phyloP scores from a whole-genome alignment of 2,329 filamentous ascomycete genomes.

The Cladosporium sp. region DNA sequence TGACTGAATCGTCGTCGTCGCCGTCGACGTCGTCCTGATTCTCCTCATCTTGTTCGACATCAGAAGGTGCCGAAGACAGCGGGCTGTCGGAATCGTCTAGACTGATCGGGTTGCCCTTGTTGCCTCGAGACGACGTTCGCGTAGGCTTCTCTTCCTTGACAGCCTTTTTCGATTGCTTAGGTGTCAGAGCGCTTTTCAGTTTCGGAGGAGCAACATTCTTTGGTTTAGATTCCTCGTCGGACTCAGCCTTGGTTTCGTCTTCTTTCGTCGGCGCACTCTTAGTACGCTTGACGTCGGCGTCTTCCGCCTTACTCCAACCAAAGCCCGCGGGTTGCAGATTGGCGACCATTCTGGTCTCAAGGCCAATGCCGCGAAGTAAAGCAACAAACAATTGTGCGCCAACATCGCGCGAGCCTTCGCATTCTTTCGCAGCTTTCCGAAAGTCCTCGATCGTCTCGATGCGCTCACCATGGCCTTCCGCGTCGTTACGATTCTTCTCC shows the following conservation, averaged over 20 bases:
- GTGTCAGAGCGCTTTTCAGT: slow-evolving; percentile 8
- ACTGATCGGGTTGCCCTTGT: slow-evolving; percentile 38
- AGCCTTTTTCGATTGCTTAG: slow-evolving; percentile 11
- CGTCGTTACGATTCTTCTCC: slow-evolving; percentile 58
- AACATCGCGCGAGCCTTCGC: slow-evolving; percentile 79
- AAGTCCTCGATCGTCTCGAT: slow-evolving; percentile 66
- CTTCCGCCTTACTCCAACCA: slow-evolving; percentile 84
- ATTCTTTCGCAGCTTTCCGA: slow-evolving; percentile 61
- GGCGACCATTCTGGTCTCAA: slow-evolving; percentile 79
- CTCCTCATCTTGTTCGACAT: slow-evolving; percentile 43
- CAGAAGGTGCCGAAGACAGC: slow-evolving; percentile 40
- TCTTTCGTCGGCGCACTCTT: slow-evolving; percentile 22
- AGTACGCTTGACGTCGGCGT: slow-evolving; percentile 55
- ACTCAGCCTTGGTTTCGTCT: slow-evolving; percentile 16
- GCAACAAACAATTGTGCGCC: slow-evolving; percentile 89
- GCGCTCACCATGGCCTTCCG: slow-evolving; percentile 69
- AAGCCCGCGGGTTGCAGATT: slow-evolving; percentile 85
- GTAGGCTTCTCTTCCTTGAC: slow-evolving; percentile 18
- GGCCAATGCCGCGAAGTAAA: slow-evolving; percentile 70
- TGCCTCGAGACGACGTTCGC: slow-evolving; percentile 25
- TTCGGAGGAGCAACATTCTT: slow-evolving; percentile 11
- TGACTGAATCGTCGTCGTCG: slow-evolving; percentile 56
- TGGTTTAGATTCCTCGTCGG: slow-evolving; percentile 16
- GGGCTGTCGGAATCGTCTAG: slow-evolving; percentile 48
- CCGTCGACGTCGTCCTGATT: slow-evolving; percentile 33